These are phyloP conservation scores for Ceratobasidium sp. DNA, from an alignment of 1,284 basidiomycete genomes.

Conservation along the genomic window DNA sequence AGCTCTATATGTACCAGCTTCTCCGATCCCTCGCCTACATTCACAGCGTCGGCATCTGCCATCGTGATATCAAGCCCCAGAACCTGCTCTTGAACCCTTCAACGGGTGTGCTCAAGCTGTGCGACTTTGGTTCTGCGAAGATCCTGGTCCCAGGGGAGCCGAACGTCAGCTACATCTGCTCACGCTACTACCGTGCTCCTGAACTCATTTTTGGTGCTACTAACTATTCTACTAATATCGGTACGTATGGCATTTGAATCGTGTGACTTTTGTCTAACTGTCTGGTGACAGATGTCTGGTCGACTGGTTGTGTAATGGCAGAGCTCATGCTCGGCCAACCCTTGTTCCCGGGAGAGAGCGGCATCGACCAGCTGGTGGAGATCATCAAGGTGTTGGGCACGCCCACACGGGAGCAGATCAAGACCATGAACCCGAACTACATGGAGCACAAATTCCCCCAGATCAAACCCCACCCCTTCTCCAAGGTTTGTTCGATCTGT, in stretches of 20 bases:
- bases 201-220: slow-evolving; percentile 99
- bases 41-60: slow-evolving; percentile 96
- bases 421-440: slow-evolving; percentile 99
- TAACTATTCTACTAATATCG: slow-evolving; percentile 99
- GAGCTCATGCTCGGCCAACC: slow-evolving; percentile 99
- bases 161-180: slow-evolving; percentile 99
- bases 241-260: slow-evolving; percentile 59
- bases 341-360: slow-evolving; percentile 98
- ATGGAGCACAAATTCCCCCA: slow-evolving; percentile 99
- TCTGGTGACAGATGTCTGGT: slow-evolving; percentile 88
- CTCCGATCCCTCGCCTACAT: slow-evolving; percentile 97
- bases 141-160: slow-evolving; percentile 98
- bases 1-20: slow-evolving; percentile 98
- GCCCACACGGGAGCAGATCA: slow-evolving; percentile 98
- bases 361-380: slow-evolving; percentile 99
- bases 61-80: slow-evolving; percentile 99
- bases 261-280: slow-evolving; percentile 51
- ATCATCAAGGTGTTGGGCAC: slow-evolving; percentile 99
- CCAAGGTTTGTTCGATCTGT: slow-evolving; percentile 68
- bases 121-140: slow-evolving; percentile 99
- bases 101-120: slow-evolving; percentile 96
- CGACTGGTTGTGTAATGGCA: slow-evolving; percentile 99
- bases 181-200: slow-evolving; percentile 98
- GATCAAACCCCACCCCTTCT: slow-evolving; percentile 97
- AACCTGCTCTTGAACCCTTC: slow-evolving; percentile 97